Conservation (phyloP, 345 rosid genomes). For the Toxicodendron radicans region DNA sequence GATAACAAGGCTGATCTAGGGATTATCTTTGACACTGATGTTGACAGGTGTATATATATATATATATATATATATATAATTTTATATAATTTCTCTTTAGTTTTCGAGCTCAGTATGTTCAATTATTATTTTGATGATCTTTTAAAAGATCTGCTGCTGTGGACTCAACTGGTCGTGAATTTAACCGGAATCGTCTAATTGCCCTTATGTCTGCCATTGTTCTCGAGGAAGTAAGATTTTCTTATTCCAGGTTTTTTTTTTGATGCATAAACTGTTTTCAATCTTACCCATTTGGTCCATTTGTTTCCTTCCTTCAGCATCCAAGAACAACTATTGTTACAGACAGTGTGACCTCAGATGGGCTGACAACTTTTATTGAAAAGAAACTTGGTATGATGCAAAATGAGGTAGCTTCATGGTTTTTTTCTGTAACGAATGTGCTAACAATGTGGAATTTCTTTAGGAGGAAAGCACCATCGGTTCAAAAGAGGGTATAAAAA, state of each 20-base stretch:
- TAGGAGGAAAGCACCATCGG: constrained; percentile 94
- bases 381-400: constrained; percentile 74
- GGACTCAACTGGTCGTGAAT: constrained; percentile 83
- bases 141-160: constrained; percentile 93
- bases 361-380: constrained; percentile 80
- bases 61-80: no score
- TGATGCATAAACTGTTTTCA: background rate
- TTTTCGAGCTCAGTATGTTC: constrained; percentile 2
- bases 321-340: constrained; percentile 96
- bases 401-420: constrained; percentile 6
- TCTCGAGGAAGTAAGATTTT: constrained; percentile 78
- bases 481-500: constrained; percentile 97
- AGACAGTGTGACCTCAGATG: constrained; percentile 98
- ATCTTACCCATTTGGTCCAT: background rate
- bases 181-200: constrained; percentile 90
- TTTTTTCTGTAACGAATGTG: constrained; percentile 4
- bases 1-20: constrained; percentile 91
- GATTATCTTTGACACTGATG: constrained; percentile 98
- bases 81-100: background rate
- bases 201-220: constrained; percentile 94
- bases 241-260: background rate
- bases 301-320: constrained; percentile 53
- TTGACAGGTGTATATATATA: constrained; percentile 64
- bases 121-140: background rate
- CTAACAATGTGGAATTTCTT: constrained; percentile 20